Conservation (phyloP, 2,329 filamentous ascomycete species). For the Fusarium stilboides region DNA sequence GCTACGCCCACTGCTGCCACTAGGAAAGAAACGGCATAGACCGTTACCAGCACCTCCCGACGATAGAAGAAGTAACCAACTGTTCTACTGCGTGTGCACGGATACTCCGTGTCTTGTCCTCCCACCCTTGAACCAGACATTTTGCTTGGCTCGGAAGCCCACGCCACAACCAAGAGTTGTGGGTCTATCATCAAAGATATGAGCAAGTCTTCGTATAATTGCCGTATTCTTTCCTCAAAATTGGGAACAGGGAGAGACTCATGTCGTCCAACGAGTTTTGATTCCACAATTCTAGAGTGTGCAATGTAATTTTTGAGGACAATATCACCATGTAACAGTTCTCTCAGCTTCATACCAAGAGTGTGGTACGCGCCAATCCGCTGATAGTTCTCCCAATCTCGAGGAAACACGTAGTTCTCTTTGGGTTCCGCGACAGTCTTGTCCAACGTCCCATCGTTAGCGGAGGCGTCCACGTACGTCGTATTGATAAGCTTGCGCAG, state of each 20-base stretch:
- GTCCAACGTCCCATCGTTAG: slow-evolving; percentile 24
- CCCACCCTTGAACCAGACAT: slow-evolving; percentile 8
- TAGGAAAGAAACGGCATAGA: slow-evolving; percentile 26
- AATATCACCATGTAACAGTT: slow-evolving; percentile 14
- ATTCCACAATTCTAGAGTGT: background rate
- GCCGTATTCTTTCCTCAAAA: slow-evolving; percentile 3
- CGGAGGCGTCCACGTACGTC: slow-evolving; percentile 6
- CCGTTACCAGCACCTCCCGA: slow-evolving; percentile 13
- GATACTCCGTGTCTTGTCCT: slow-evolving; percentile 12
- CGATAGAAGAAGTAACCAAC: slow-evolving; percentile 29
- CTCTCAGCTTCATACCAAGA: slow-evolving; percentile 21
- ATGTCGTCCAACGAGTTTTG: slow-evolving; percentile 24
- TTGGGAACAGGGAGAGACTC: slow-evolving; percentile 23
- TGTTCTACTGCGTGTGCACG: slow-evolving; percentile 16
- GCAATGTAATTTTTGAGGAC: background rate
- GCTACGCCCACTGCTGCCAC: slow-evolving; percentile 24
- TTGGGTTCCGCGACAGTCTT: slow-evolving; percentile 22
- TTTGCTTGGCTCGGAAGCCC: slow-evolving; percentile 27
- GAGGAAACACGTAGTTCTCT: slow-evolving; percentile 25
- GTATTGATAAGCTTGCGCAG: slow-evolving; percentile 35
- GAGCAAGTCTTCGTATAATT: slow-evolving; percentile 32
- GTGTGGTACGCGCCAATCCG: slow-evolving; percentile 24
- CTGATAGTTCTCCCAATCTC: slow-evolving; percentile 15
- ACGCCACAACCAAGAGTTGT: slow-evolving; percentile 30
- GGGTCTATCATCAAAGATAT: slow-evolving; percentile 36